Percentiles rank a stretch among this genome's conserved stretches.
Conservation (phyloP, 768 basidiomycete species). For the Tubosaeta sp. region DNA sequence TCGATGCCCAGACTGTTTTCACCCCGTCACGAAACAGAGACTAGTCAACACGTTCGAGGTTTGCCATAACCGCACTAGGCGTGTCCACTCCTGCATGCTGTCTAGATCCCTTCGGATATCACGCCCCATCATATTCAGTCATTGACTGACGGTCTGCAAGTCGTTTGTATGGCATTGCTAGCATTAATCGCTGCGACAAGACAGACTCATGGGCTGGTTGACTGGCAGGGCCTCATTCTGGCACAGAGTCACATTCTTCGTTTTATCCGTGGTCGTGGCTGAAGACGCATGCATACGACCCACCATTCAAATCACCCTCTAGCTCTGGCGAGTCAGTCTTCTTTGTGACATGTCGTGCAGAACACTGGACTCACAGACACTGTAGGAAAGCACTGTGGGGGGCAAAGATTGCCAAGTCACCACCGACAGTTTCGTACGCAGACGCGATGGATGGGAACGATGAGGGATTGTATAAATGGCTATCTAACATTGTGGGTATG, state of each 20-base stretch:
- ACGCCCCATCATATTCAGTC: slow-evolving; percentile 56
- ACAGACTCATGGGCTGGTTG: neutral
- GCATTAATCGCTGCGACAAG: neutral
- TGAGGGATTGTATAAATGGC: slow-evolving; percentile 72
- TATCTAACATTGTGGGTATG: slow-evolving; percentile 67
- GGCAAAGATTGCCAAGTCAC: slow-evolving; percentile 63
- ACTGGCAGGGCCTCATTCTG: slow-evolving; percentile 19
- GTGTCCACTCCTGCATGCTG: slow-evolving; percentile 4
- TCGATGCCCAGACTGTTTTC: slow-evolving; percentile 82
- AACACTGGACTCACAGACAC: neutral
- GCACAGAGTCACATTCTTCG: slow-evolving; percentile 62
- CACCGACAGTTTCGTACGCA: slow-evolving; percentile 69
- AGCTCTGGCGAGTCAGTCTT: slow-evolving; percentile 41
- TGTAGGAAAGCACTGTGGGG: slow-evolving; percentile 76
- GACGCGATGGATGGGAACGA: slow-evolving; percentile 68
- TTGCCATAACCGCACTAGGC: slow-evolving; percentile 8
- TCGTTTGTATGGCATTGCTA: slow-evolving; percentile 56
- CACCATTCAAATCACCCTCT: slow-evolving; percentile 36
- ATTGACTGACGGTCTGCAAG: slow-evolving; percentile 59
- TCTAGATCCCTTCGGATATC: slow-evolving; percentile 74
- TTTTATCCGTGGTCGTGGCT: slow-evolving; percentile 89
- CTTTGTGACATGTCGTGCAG: neutral
- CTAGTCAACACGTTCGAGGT: slow-evolving; percentile 83
- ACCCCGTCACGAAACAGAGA: slow-evolving; percentile 86
- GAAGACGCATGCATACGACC: slow-evolving; percentile 74